A percentile compares a stretch with the other conserved stretches of the same genome.
Conservation (phyloP, 768 basidiomycete species). For the Boletus huronensis region DNA sequence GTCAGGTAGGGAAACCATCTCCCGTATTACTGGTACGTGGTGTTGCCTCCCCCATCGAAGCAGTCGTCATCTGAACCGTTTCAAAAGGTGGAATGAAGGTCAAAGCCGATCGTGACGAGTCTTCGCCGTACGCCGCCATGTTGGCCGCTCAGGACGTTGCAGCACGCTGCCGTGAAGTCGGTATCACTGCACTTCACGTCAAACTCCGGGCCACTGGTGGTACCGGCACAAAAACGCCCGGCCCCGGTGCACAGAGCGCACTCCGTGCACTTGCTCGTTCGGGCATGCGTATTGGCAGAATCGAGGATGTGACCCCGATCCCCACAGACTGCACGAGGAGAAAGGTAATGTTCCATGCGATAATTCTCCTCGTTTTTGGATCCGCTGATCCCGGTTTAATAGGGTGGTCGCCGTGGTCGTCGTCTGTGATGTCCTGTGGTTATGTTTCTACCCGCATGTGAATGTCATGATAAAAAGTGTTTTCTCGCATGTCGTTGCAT, state of each 20-base stretch:
- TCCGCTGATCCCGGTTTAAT: conserved; percentile 1
- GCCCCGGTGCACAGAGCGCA: conserved; percentile 97
- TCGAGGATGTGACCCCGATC: conserved; percentile 97
- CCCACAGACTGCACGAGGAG: conserved; percentile 96
- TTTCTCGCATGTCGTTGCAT: conserved; percentile 31
- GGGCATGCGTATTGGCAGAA: conserved; percentile 96
- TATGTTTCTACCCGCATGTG: conserved; percentile 8
- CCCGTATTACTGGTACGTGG: conserved; percentile 87
- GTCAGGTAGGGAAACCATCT: conserved; percentile 98
- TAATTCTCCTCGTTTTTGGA: background rate
- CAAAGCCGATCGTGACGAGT: conserved; percentile 99
- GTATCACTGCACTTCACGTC: conserved; percentile 97
- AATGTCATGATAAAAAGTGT: conserved; percentile 21
- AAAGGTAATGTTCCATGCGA: conserved; percentile 58
- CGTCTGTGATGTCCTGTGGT: conserved; percentile 58
- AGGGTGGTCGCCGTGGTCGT: conserved; percentile 99
- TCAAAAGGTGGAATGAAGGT: conserved; percentile 95
- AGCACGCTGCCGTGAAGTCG: conserved; percentile 94
- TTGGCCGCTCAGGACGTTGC: conserved; percentile 98
- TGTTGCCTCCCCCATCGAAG: background rate
- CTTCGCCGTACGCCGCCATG: conserved; percentile 96
- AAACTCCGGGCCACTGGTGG: conserved; percentile 98
- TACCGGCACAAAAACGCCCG: conserved; percentile 98
- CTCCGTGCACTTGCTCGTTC: conserved; percentile 97
- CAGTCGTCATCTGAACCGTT: background rate